A percentile compares a stretch with the other conserved stretches of the same genome.
Evolutionary conservation across 805 yeast genomes (phyloP).

Genomic region (Saturnispora mendoncae): DNA sequence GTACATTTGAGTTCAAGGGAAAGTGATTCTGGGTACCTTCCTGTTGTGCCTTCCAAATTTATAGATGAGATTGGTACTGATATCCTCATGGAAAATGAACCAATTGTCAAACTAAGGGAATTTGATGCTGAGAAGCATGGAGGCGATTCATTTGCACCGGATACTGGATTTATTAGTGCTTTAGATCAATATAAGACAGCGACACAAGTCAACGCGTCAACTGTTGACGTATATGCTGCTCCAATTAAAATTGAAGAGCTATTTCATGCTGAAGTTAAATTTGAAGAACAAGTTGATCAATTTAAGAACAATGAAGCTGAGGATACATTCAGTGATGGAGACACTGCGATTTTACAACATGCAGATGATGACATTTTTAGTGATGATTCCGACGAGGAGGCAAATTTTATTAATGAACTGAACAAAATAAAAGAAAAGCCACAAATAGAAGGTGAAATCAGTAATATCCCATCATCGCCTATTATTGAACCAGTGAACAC

Average conservation of each 20-base stretch:
- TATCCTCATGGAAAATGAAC: background rate
- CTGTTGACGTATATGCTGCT: background rate
- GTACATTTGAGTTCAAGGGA: slow-evolving; percentile 20
- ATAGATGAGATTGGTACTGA: slow-evolving; percentile 5
- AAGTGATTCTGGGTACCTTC: slow-evolving; percentile 5
- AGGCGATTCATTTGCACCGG: background rate
- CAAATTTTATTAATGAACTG: slow-evolving; percentile 1
- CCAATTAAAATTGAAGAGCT: slow-evolving; percentile 2
- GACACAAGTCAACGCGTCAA: background rate
- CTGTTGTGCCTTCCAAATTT: slow-evolving; percentile 7
- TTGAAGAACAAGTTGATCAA: background rate
- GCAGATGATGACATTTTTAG: slow-evolving; percentile 5
- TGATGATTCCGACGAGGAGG: slow-evolving; percentile 7
- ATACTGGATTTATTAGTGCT: slow-evolving; percentile 4
- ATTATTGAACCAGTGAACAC: background rate
- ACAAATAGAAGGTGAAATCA: too few relatives aligned
- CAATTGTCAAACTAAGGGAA: slow-evolving; percentile 1
- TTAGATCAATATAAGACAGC: slow-evolving; percentile 4
- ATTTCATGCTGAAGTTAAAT: background rate
- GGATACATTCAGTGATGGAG: slow-evolving; percentile 9
- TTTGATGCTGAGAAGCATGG: background rate
- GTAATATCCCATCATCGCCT: background rate
- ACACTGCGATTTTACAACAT: background rate
- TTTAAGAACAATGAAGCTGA: too few relatives aligned
- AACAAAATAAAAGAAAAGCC: background rate